phyloP scores from a whole-genome alignment of 2,329 filamentous ascomycete species.

The Graphilbum sp. region DNA sequence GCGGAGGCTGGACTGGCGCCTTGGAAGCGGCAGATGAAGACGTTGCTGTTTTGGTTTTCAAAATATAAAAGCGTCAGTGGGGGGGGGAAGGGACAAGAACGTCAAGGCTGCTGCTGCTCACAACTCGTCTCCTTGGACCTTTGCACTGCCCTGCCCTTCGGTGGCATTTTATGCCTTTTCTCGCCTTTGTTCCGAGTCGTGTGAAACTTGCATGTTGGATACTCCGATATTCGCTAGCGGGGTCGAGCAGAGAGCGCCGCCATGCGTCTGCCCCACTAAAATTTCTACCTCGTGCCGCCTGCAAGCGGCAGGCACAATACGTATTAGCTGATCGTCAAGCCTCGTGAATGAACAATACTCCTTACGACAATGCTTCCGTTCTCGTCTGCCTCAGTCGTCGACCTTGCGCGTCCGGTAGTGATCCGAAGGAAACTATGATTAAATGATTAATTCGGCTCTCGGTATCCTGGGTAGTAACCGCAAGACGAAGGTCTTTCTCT shows the following conservation, averaged over 20 bases:
- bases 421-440: no score
- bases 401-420: no score
- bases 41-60: background rate
- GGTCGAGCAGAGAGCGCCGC: background rate
- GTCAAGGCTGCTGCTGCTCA: conserved; percentile 4
- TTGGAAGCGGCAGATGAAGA: background rate
- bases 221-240: background rate
- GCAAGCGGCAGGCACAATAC: conserved; percentile 1
- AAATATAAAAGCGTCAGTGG: no score
- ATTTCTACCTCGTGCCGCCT: background rate
- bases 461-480: no score
- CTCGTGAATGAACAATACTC: no score
- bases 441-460: no score
- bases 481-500: no score
- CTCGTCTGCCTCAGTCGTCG: no score
- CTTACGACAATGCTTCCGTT: no score
- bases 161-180: conserved; percentile 15
- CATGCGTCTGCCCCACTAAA: conserved; percentile 1
- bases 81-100: no score
- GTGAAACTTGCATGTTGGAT: no score
- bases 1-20: conserved; percentile 14
- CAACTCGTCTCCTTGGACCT: conserved; percentile 15
- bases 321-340: no score
- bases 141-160: conserved; percentile 15
- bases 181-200: background rate